Percentiles rank a stretch among this genome's conserved stretches.
Evolutionary conservation across 2,329 filamentous ascomycete genomes (phyloP).

Genomic region (Calonectria naviculata): DNA sequence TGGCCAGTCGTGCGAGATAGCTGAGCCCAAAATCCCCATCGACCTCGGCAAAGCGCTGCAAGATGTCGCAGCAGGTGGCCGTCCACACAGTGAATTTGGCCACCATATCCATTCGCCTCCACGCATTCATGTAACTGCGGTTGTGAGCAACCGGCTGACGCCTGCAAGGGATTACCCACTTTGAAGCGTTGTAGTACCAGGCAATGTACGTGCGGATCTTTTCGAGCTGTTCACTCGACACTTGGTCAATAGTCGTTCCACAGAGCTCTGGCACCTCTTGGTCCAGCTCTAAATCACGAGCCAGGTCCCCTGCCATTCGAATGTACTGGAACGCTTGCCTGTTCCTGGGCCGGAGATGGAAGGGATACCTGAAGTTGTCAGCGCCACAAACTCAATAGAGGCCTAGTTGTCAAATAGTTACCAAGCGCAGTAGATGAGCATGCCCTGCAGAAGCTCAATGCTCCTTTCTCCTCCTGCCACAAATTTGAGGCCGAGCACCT

Average conservation of each 20-base stretch:
- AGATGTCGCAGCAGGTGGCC: constrained; percentile 55
- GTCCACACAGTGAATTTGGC: constrained; percentile 56
- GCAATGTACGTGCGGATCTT: constrained; percentile 58
- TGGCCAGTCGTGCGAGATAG: constrained; percentile 56
- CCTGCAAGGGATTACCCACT: constrained; percentile 44
- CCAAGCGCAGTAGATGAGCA: constrained; percentile 69
- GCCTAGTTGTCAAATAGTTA: constrained; percentile 41
- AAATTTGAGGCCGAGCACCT: constrained; percentile 66
- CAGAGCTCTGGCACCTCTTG: constrained; percentile 43
- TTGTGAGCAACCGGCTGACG: constrained; percentile 19
- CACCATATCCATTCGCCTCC: constrained; percentile 48
- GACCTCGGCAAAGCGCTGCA: constrained; percentile 50
- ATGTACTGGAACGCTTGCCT: constrained; percentile 62
- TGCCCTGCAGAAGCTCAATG: constrained; percentile 66
- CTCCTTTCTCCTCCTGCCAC: constrained; percentile 67
- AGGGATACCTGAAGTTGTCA: constrained; percentile 59
- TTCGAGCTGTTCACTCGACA: constrained; percentile 47
- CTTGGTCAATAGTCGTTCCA: background rate
- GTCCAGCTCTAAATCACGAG: constrained; percentile 62
- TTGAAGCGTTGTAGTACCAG: constrained; percentile 55
- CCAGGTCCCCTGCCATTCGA: constrained; percentile 62
- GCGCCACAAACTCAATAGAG: background rate
- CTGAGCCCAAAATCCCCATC: constrained; percentile 56
- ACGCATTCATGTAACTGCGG: constrained; percentile 51
- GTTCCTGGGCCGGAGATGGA: constrained; percentile 63